Conservation (phyloP, 148 eudicot genomes). For the Fagopyrum homotropicum region DNA sequence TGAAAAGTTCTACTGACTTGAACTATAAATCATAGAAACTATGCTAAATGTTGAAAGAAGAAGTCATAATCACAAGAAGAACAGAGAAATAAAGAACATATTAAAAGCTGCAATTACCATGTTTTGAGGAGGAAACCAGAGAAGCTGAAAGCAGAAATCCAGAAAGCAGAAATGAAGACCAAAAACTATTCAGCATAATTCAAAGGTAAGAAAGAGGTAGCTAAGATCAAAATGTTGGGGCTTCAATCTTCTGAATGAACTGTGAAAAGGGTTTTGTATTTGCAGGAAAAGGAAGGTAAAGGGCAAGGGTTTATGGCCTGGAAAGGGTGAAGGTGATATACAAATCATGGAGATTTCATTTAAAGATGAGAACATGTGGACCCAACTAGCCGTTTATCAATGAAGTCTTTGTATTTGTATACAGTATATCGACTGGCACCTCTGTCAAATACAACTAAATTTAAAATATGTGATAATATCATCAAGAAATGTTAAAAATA, state of each 20-base stretch:
- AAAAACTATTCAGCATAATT: background rate
- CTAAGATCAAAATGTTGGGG: background rate
- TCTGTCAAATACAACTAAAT: background rate
- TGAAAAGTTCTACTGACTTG: background rate
- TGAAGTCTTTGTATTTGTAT: conserved; percentile 1
- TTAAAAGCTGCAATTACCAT: background rate
- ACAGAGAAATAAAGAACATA: background rate
- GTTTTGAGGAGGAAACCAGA: conserved; percentile 4
- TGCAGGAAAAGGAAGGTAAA: background rate
- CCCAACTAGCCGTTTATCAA: background rate
- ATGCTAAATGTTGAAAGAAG: background rate
- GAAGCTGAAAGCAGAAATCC: conserved; percentile 5
- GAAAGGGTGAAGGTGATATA: background rate
- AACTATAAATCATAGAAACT: background rate
- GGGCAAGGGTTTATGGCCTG: conserved; percentile 3
- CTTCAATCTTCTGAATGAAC: background rate
- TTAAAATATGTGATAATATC: background rate
- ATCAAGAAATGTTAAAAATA: background rate
- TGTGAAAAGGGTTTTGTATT: background rate
- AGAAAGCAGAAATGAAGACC: background rate
- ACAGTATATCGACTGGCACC: background rate
- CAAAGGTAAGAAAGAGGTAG: background rate
- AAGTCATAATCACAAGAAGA: background rate
- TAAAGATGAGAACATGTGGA: conserved; percentile 7
- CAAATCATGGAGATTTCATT: background rate